Evolutionary conservation across 2,329 filamentous ascomycete species (phyloP).

Genomic region (Pseudocercospora pini-densiflorae): DNA sequence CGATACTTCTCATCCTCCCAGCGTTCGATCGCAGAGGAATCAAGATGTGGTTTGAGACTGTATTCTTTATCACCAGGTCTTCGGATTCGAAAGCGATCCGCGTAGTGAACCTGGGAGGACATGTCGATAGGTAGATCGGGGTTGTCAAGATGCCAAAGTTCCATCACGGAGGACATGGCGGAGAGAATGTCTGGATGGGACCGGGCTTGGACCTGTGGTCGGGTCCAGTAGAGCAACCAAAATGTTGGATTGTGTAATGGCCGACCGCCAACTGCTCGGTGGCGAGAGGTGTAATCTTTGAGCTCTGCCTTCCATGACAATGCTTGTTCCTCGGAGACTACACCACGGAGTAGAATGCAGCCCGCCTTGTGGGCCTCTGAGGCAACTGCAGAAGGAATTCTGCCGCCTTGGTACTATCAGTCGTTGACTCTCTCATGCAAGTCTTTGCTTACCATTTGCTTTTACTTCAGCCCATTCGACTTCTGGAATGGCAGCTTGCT

Average conservation of each 20-base stretch:
- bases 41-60: constrained; percentile 16
- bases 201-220: constrained; percentile 18
- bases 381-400: constrained; percentile 6
- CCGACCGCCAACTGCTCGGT: constrained; percentile 9
- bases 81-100: constrained; percentile 20
- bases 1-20: constrained; percentile 21
- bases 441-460: constrained; percentile 6
- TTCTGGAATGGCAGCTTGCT: constrained; percentile 15
- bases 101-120: constrained; percentile 13
- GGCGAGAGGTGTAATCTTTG: constrained; percentile 13
- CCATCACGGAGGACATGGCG: constrained; percentile 18
- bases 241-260: constrained; percentile 15
- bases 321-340: constrained; percentile 14
- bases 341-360: constrained; percentile 14
- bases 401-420: constrained; percentile 8
- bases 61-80: constrained; percentile 16
- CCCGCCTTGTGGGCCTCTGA: constrained; percentile 7
- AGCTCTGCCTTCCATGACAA: constrained; percentile 14
- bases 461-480: constrained; percentile 10
- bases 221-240: constrained; percentile 20
- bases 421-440: not conserved
- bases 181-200: constrained; percentile 16
- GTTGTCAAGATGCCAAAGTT: constrained; percentile 17
- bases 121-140: constrained; percentile 15
- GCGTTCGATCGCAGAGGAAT: constrained; percentile 19